Evolutionary conservation across 257 asterid genomes (phyloP), one percentile per base, ranked within the genome.

Genomic region (Capsicum pubescens): DNA sequence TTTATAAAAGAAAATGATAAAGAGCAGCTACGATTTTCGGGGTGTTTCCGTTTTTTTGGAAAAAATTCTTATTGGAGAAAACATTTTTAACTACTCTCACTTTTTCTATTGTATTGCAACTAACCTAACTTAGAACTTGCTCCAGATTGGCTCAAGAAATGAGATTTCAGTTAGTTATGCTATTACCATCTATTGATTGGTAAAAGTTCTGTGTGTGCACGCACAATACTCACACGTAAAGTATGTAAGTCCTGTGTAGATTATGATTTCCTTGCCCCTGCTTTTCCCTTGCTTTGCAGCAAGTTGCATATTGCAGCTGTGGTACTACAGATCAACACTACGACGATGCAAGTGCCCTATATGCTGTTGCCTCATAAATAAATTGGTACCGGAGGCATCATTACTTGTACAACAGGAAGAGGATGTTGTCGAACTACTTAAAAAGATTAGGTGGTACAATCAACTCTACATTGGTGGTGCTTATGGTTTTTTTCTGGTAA

Each of bases 321-420:
- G 97, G 97, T 81, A 50, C 79, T 93, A 84, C 74, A 86, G 87
- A 85, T 88, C 92, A 13, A 86, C 93, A 0, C 67, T 91, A 61
- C 80, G 81, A 58, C 89, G 90, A 8, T 93, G 97, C 85, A 92
- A 91, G 85, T 93, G 97, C 42, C 97, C 97, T 6, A 67, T 92
- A 79, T 93, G 97, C 69, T 83, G 87, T 80, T 78, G 92, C 82
- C 82, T 17, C 50, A 91, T 93, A 46, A 85, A 83, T 15, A 90
- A 86, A 88, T 87, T 93, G 72, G 85, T 86, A 60, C 91, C 91
- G 1, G 90, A 87, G 85, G 82, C 80, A 39, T 86, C 94, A 0
- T 77, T 68, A 42, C 83, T n/a, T 58, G 9, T 63, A 12, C 85
- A 82, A 35, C 84, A 89, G 36, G 85, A 84, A 15, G 89, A 88